A percentile compares a stretch with the other conserved stretches of the same genome.
Conservation (phyloP, 768 basidiomycete species). For the Coprinellus micaceus region DNA sequence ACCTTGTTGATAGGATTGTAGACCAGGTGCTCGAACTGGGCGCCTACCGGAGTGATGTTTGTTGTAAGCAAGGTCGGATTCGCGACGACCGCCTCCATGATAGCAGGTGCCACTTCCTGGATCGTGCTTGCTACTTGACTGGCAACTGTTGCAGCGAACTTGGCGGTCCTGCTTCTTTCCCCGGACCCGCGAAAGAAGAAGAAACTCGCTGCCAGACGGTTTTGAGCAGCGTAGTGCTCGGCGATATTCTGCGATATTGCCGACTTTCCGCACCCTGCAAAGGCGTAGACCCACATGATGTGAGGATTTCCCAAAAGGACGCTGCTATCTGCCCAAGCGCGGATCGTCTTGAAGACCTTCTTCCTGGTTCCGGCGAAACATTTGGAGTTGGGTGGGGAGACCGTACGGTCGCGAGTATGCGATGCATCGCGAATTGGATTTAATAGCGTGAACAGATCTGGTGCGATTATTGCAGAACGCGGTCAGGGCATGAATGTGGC, state of each 20-base stretch:
- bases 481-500: no score
- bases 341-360: neutral
- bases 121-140: conserved; percentile 11
- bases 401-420: neutral
- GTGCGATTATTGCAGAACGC: no score
- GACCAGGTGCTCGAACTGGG: conserved; percentile 11
- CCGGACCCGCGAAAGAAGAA: conserved; percentile 11
- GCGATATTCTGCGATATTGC: conserved; percentile 14
- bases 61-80: conserved; percentile 6
- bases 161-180: conserved; percentile 1
- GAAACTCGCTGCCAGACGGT: conserved; percentile 9
- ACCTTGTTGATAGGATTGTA: conserved; percentile 2
- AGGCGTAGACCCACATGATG: conserved; percentile 17
- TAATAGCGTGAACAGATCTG: neutral
- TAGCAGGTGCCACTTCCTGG: neutral
- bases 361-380: neutral
- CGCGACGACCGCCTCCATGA: neutral
- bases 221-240: neutral
- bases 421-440: neutral
- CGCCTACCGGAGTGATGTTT: neutral
- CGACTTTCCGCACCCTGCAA: conserved; percentile 18
- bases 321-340: neutral
- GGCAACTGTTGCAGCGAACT: conserved; percentile 12
- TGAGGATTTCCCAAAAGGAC: neutral
- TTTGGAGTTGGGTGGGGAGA: neutral